Percentiles rank a stretch among this genome's conserved stretches.
Conservation (phyloP, 164 flowering plant species). For the Cinnamomum micranthum region DNA sequence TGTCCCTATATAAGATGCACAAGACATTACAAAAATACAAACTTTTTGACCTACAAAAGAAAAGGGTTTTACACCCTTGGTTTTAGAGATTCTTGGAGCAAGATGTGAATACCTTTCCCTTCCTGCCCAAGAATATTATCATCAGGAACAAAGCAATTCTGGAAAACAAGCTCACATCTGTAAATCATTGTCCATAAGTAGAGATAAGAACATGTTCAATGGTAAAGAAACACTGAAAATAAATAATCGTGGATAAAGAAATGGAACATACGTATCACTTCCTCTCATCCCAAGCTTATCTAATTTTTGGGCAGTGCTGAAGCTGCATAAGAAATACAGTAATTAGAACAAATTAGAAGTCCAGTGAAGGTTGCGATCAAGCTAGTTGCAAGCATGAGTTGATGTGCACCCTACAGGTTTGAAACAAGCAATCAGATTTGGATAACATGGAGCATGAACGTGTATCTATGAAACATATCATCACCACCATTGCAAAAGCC, state of each 20-base stretch:
- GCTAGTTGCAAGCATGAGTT: neutral
- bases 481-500: no score
- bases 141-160: constrained; percentile 95
- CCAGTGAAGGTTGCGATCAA: neutral
- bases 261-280: constrained; percentile 84
- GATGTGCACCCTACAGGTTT: no score
- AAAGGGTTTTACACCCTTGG: no score
- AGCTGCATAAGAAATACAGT: constrained; percentile 48
- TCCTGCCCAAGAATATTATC: constrained; percentile 96
- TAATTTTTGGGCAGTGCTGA: constrained; percentile 92
- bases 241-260: constrained; percentile 3
- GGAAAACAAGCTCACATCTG: constrained; percentile 98
- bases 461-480: no score
- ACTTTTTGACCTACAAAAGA: no score
- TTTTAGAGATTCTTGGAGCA: neutral
- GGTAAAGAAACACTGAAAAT: neutral
- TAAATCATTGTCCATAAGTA: constrained; percentile 15
- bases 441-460: no score
- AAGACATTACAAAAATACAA: neutral
- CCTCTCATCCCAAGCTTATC: constrained; percentile 99
- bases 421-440: no score
- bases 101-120: constrained; percentile 75
- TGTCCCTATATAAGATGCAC: neutral
- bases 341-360: neutral
- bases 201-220: constrained; percentile 11